Conservation (phyloP, 305 asterid genomes). For the Rubia tinctorum region DNA sequence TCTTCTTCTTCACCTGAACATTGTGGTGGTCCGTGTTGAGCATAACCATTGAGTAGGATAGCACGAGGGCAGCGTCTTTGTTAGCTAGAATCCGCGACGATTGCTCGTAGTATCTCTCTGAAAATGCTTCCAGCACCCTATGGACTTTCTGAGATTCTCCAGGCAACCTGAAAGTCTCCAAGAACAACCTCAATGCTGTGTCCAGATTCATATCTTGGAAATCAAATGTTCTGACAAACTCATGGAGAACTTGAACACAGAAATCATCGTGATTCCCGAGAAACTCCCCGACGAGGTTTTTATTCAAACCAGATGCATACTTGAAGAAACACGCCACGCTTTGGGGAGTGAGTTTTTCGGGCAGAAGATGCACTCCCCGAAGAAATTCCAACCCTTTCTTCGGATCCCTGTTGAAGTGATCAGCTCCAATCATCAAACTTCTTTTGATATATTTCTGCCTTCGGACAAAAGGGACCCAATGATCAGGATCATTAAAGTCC, state of each 20-base stretch:
- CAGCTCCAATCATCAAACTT: conserved; percentile 96
- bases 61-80: conserved; percentile 88
- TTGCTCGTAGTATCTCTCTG: conserved; percentile 94
- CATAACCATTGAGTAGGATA: conserved; percentile 88
- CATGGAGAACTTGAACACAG: conserved; percentile 88
- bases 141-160: conserved; percentile 99
- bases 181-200: conserved; percentile 83
- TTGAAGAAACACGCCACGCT: conserved; percentile 99
- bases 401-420: conserved; percentile 97
- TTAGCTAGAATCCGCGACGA: conserved; percentile 84
- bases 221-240: conserved; percentile 91
- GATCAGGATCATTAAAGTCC: conserved; percentile 74
- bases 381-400: conserved; percentile 96
- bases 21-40: conserved; percentile 95
- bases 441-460: conserved; percentile 80
- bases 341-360: conserved; percentile 94
- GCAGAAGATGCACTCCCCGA: conserved; percentile 88
- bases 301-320: conserved; percentile 91
- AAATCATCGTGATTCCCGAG: conserved; percentile 93
- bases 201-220: conserved; percentile 94
- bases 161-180: conserved; percentile 94
- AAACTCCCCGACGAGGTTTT: conserved; percentile 94
- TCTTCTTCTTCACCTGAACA: conserved; percentile 93
- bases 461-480: conserved; percentile 91
- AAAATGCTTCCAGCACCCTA: conserved; percentile 95